phyloP scores from a whole-genome alignment of 2,329 filamentous ascomycete species.

The Byssochlamys sp. region DNA sequence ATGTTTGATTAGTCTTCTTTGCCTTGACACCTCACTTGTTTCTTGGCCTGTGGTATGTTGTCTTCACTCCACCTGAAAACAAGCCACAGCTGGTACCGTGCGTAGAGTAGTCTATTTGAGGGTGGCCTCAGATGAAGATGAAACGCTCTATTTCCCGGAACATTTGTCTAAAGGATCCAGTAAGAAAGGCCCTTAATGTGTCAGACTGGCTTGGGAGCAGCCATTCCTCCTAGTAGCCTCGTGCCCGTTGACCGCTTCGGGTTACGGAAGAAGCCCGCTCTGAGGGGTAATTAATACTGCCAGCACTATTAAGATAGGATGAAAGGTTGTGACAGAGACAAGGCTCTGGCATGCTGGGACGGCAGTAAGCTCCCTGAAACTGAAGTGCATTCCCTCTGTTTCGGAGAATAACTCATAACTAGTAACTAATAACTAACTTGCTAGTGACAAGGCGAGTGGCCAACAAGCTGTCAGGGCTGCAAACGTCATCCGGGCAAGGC shows the following conservation, averaged over 20 bases:
- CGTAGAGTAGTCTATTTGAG: not conserved
- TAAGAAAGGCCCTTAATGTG: not conserved
- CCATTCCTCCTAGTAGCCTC: not conserved
- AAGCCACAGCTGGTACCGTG: not conserved
- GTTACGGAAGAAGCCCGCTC: not conserved
- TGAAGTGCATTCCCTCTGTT: not conserved
- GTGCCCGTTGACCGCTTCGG: not conserved
- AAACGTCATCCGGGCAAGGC: conserved; percentile 9
- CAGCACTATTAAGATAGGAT: not conserved
- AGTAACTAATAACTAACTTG: not conserved
- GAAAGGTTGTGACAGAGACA: not conserved
- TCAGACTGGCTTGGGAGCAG: not conserved
- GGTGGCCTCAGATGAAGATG: not conserved
- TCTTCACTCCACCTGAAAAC: not conserved
- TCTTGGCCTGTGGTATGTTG: not conserved
- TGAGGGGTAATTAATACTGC: not conserved
- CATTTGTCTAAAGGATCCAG: not conserved
- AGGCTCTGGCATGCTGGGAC: not conserved
- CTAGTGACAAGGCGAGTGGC: not conserved
- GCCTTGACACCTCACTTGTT: not conserved
- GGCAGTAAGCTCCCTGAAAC: not conserved
- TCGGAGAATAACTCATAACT: not conserved
- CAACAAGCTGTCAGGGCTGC: not conserved
- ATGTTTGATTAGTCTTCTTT: not conserved
- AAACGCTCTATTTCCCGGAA: not conserved